phyloP scores from a whole-genome alignment of 345 rosid genomes.

The Ceriops decandra region DNA sequence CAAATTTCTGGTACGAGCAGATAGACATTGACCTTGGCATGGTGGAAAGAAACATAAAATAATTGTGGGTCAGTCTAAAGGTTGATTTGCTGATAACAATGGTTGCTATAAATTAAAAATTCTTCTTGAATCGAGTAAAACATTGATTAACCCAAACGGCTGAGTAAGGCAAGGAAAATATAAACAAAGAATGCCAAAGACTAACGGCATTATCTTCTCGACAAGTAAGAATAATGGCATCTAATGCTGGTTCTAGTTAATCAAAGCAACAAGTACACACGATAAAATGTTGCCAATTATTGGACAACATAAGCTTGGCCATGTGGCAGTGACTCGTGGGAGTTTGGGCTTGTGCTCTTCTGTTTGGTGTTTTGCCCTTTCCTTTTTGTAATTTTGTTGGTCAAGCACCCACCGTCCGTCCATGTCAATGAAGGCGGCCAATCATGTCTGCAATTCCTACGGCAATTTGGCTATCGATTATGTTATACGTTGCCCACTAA shows the following conservation, averaged over 20 bases:
- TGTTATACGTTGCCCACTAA: neutral
- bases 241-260: neutral
- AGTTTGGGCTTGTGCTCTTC: neutral
- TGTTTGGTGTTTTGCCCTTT: neutral
- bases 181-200: conserved; percentile 14
- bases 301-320: neutral
- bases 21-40: conserved; percentile 21
- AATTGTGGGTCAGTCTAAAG: neutral
- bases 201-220: neutral
- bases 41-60: neutral
- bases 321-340: conserved; percentile 8
- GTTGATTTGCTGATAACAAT: conserved; percentile 9
- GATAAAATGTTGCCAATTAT: conserved; percentile 12
- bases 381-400: neutral
- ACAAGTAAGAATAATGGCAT: too few relatives aligned
- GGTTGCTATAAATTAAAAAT: conserved; percentile 5
- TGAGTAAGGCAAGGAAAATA: conserved; percentile 1
- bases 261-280: neutral
- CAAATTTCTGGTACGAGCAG: conserved; percentile 13
- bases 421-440: neutral
- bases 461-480: neutral
- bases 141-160: conserved; percentile 9
- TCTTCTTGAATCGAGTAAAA: neutral
- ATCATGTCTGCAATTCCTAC: neutral
- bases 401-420: neutral